phyloP scores from a whole-genome alignment of 257 asterid genomes.

The Coffea canephora region DNA sequence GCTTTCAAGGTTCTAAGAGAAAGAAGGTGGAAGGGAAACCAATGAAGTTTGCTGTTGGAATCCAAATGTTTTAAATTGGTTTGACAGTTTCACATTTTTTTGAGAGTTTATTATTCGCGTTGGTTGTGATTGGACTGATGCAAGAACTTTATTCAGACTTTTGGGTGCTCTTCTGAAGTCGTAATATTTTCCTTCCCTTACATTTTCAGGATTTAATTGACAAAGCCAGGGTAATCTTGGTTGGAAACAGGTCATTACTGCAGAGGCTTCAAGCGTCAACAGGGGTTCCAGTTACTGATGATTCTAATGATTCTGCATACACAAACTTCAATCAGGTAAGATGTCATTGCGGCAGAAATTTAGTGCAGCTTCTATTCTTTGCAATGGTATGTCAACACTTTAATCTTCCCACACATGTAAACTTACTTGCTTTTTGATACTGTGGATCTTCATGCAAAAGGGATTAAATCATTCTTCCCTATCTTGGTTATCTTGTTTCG shows the following conservation, averaged over 20 bases:
- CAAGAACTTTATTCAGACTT: conserved; percentile 1
- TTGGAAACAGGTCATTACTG: conserved; percentile 69
- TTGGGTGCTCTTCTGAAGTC: conserved; percentile 4
- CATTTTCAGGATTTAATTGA: conserved; percentile 80
- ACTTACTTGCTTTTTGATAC: background rate
- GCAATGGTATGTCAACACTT: background rate
- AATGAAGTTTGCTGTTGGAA: no score
- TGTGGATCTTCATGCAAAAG: background rate
- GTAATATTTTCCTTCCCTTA: background rate
- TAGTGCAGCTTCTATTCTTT: background rate
- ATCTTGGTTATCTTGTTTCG: no score
- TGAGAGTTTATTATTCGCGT: background rate
- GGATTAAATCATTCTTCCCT: background rate
- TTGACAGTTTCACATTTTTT: no score
- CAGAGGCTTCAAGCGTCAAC: conserved; percentile 71
- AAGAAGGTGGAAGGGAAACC: no score
- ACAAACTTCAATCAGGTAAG: conserved; percentile 73
- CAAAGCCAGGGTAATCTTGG: conserved; percentile 73
- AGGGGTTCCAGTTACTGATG: conserved; percentile 50
- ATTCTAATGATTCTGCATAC: conserved; percentile 61
- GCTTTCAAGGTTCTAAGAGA: no score
- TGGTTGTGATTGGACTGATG: background rate
- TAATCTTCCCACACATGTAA: background rate
- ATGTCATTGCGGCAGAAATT: background rate
- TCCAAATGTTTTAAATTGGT: no score